phyloP scores from a whole-genome alignment of 2,329 filamentous ascomycete species.

The Trichoderma sp. region DNA sequence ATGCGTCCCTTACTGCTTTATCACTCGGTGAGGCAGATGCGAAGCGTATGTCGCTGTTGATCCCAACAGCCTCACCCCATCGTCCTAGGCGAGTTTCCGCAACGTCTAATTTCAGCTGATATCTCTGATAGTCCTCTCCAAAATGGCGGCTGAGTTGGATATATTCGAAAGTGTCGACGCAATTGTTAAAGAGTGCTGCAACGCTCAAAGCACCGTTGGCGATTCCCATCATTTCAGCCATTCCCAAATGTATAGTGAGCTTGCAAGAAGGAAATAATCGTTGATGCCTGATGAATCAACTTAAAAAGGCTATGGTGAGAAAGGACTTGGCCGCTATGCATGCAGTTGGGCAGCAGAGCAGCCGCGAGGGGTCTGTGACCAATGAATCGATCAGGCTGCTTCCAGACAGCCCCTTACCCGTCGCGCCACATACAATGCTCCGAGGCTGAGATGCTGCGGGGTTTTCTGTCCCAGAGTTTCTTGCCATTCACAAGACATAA shows the following conservation, averaged over 20 bases:
- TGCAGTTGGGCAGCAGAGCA: no score
- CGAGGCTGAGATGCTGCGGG: no score
- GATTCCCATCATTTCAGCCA: not conserved
- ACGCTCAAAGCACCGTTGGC: not conserved
- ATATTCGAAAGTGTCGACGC: not conserved
- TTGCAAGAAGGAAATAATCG: no score
- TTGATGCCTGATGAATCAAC: not conserved
- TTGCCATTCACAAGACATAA: no score
- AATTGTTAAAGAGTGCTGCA: not conserved
- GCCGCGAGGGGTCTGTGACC: no score
- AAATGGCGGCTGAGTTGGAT: not conserved
- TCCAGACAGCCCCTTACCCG: no score
- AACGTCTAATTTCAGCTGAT: not conserved
- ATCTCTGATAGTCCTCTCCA: not conserved
- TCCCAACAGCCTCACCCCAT: not conserved
- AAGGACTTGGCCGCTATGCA: no score
- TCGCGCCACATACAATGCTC: no score
- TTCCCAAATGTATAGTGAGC: not conserved
- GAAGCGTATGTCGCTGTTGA: not conserved
- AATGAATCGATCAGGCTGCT: no score
- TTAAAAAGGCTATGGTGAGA: not conserved
- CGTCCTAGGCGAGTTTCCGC: not conserved
- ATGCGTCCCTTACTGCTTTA: not conserved
- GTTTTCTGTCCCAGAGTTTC: no score
- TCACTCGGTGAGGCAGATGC: not conserved